These are phyloP conservation scores for Sextonia rubra DNA, from an alignment of 164 flowering plant genomes.

Conservation along the genomic window DNA sequence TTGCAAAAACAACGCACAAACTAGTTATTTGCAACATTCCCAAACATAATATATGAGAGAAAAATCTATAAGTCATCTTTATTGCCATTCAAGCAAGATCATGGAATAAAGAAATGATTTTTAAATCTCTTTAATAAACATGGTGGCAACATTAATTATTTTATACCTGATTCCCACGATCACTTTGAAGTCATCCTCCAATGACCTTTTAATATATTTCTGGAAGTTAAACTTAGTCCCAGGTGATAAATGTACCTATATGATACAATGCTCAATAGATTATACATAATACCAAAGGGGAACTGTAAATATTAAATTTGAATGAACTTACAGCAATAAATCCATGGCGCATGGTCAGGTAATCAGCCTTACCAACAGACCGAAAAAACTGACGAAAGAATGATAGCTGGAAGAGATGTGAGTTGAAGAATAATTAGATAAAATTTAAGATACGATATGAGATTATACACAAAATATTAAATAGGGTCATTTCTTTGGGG, in stretches of 20 bases:
- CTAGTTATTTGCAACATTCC: too few relatives aligned
- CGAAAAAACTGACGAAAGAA: conserved; percentile 81
- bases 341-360: conserved; percentile 86
- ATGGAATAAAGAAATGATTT: not conserved
- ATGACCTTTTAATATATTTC: conserved; percentile 42
- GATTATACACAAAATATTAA: not conserved
- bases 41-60: not conserved
- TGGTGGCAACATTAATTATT: not conserved
- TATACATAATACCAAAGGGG: not conserved
- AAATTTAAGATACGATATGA: not conserved
- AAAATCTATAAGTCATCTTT: not conserved
- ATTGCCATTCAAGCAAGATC: not conserved
- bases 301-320: not conserved
- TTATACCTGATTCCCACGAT: conserved; percentile 47
- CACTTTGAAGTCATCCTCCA: conserved; percentile 38
- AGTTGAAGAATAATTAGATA: not conserved
- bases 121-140: not conserved
- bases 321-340: conserved; percentile 48
- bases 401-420: conserved; percentile 53
- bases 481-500: too few relatives aligned
- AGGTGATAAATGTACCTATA: conserved; percentile 51
- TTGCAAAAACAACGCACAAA: not conserved
- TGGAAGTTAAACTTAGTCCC: conserved; percentile 52
- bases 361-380: conserved; percentile 78
- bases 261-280: not conserved